Percentiles rank a stretch among this genome's conserved stretches.
Evolutionary conservation across 2,329 filamentous ascomycete species (phyloP).

Genomic region (Thyridium curvatum): DNA sequence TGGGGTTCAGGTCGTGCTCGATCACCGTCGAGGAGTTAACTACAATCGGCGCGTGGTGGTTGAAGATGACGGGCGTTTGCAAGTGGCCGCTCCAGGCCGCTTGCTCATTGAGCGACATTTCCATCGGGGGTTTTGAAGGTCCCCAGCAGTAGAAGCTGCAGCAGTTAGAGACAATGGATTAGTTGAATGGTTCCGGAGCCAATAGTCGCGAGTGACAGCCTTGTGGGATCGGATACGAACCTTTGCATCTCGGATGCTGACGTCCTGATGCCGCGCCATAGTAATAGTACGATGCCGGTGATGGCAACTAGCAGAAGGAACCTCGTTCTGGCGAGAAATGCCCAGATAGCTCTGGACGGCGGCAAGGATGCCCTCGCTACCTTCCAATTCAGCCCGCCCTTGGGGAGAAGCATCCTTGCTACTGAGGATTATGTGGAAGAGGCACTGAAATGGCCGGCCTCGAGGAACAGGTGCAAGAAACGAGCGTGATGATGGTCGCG

Average conservation of each 20-base stretch:
- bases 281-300: slow-evolving; percentile 64
- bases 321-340: slow-evolving; percentile 68
- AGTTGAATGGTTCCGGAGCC: slow-evolving; percentile 10
- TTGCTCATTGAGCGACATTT: slow-evolving; percentile 89
- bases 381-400: slow-evolving; percentile 90
- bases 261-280: slow-evolving; percentile 82
- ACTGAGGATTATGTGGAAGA: background rate
- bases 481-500: background rate
- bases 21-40: slow-evolving; percentile 77
- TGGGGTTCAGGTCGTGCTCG: slow-evolving; percentile 75
- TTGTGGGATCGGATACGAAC: slow-evolving; percentile 40
- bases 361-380: slow-evolving; percentile 74
- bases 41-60: slow-evolving; percentile 83
- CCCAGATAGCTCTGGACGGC: slow-evolving; percentile 64
- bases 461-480: background rate
- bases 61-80: slow-evolving; percentile 91
- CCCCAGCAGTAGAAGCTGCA: slow-evolving; percentile 94
- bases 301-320: slow-evolving; percentile 70
- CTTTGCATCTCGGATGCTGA: slow-evolving; percentile 86
- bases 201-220: slow-evolving; percentile 1
- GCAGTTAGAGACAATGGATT: background rate
- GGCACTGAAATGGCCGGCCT: too few relatives aligned
- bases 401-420: slow-evolving; percentile 74
- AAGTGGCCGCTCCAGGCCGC: slow-evolving; percentile 83
- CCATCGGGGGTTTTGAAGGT: slow-evolving; percentile 88